phyloP scores from a whole-genome alignment of 805 yeast species.

The Wickerhamiella sorbophila region DNA sequence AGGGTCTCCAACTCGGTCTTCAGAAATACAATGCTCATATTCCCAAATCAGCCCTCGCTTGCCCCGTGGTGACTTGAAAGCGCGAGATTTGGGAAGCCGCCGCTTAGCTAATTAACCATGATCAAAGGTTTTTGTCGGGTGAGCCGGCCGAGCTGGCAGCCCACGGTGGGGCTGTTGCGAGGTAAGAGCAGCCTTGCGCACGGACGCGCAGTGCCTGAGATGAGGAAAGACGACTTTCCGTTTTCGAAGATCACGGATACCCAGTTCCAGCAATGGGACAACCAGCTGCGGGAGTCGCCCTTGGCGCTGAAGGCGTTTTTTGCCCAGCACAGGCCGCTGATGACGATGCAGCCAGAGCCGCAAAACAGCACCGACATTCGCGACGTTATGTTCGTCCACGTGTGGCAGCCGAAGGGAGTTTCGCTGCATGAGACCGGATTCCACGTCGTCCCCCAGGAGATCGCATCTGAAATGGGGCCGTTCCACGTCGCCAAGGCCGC shows the following conservation, averaged over 20 bases:
- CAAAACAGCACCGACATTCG: constrained; percentile 6
- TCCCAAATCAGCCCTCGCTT: neutral
- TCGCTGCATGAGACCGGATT: constrained; percentile 11
- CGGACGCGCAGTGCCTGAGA: neutral
- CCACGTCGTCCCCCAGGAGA: constrained; percentile 26
- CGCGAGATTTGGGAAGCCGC: neutral
- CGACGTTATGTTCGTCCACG: constrained; percentile 20
- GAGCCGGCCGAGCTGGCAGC: neutral
- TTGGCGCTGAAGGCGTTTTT: constrained; percentile 29
- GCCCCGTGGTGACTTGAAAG: neutral
- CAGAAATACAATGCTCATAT: constrained; percentile 27
- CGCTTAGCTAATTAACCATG: neutral
- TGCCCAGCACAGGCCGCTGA: constrained; percentile 34
- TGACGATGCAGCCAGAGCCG: constrained; percentile 25
- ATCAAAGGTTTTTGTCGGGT: constrained; percentile 2
- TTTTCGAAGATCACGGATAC: constrained; percentile 11
- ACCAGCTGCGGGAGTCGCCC: constrained; percentile 13
- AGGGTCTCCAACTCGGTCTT: constrained; percentile 44
- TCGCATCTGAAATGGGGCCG: constrained; percentile 27
- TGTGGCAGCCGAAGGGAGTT: constrained; percentile 7
- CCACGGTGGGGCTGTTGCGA: neutral
- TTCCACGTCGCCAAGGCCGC: constrained; percentile 14
- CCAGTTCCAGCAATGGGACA: constrained; percentile 17
- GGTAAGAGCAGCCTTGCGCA: constrained; percentile 8
- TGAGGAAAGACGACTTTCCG: constrained; percentile 13